phyloP scores from a whole-genome alignment of 1,284 basidiomycete genomes.

The Ustilago sp. region DNA sequence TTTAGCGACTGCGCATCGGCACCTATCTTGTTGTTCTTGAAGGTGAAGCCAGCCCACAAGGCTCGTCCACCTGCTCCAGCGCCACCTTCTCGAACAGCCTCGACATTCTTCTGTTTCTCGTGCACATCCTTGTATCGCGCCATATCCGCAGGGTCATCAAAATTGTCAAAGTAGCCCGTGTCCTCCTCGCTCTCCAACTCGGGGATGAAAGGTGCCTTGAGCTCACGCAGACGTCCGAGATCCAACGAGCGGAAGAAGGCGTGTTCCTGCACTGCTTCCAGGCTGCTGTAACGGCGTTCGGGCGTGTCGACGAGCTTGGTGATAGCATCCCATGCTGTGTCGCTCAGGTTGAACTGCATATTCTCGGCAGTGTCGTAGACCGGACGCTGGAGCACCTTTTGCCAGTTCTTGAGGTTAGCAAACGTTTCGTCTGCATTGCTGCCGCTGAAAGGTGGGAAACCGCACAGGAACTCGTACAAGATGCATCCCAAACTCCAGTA shows the following conservation, averaged over 20 bases:
- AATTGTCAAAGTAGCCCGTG: slow-evolving; percentile 99
- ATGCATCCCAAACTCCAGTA: slow-evolving; percentile 99
- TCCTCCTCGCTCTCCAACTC: slow-evolving; percentile 91
- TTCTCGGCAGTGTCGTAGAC: slow-evolving; percentile 97
- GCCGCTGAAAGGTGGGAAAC: slow-evolving; percentile 96
- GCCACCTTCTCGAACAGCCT: slow-evolving; percentile 78
- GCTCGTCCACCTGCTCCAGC: slow-evolving; percentile 76
- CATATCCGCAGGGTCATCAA: slow-evolving; percentile 91
- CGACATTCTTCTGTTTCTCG: slow-evolving; percentile 96
- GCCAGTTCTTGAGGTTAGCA: slow-evolving; percentile 99
- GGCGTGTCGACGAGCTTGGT: slow-evolving; percentile 83
- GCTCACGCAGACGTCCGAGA: slow-evolving; percentile 82
- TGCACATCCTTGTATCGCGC: slow-evolving; percentile 90
- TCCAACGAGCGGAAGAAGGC: slow-evolving; percentile 84
- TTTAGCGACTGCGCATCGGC: slow-evolving; percentile 43
- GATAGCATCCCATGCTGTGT: slow-evolving; percentile 95
- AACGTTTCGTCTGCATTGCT: slow-evolving; percentile 97
- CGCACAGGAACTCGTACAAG: slow-evolving; percentile 88
- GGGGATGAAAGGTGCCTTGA: slow-evolving; percentile 93
- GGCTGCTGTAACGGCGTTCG: slow-evolving; percentile 80
- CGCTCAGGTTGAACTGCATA: slow-evolving; percentile 94
- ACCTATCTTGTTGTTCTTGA: slow-evolving; percentile 71
- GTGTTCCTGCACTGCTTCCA: slow-evolving; percentile 81
- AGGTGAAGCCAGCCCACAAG: slow-evolving; percentile 97
- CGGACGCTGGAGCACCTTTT: slow-evolving; percentile 84